These are phyloP conservation scores for Orbilia blumenaviensis DNA, from an alignment of 2,329 filamentous ascomycete species.

Conservation along the genomic window DNA sequence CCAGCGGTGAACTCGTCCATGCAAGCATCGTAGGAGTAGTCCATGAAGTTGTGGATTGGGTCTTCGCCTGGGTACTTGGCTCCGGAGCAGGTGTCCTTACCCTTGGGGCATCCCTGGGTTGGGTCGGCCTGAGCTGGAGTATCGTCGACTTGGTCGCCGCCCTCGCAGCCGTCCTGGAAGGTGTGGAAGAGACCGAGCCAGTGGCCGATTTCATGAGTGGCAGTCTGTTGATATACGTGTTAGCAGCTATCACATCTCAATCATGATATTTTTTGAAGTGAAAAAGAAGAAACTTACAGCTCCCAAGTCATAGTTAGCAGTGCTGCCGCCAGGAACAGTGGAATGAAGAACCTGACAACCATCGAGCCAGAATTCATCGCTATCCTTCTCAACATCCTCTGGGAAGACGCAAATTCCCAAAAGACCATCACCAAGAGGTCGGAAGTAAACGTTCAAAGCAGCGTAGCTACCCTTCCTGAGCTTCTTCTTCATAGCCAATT, in stretches of 20 bases:
- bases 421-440: conserved; percentile 54
- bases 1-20: conserved; percentile 64
- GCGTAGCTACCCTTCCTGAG: conserved; percentile 64
- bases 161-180: conserved; percentile 63
- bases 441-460: conserved; percentile 59
- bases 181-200: conserved; percentile 66
- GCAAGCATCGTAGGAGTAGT: conserved; percentile 62
- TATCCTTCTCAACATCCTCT: conserved; percentile 56
- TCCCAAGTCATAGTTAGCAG: conserved; percentile 60
- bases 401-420: conserved; percentile 58
- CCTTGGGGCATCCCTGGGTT: conserved; percentile 61
- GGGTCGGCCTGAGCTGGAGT: conserved; percentile 61
- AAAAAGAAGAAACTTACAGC: conserved; percentile 53
- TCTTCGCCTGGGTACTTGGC: conserved; percentile 55
- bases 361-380: conserved; percentile 60
- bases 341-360: conserved; percentile 62
- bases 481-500: conserved; percentile 63
- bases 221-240: conserved; percentile 56
- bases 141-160: conserved; percentile 62
- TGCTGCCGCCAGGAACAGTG: conserved; percentile 61
- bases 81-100: conserved; percentile 60
- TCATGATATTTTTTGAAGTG: neutral
- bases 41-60: conserved; percentile 60
- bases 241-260: conserved; percentile 1
- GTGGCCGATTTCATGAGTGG: conserved; percentile 65